Evolutionary conservation across 2,329 filamentous ascomycete genomes (phyloP).

Genomic region (Parafenestella ontariensis): DNA sequence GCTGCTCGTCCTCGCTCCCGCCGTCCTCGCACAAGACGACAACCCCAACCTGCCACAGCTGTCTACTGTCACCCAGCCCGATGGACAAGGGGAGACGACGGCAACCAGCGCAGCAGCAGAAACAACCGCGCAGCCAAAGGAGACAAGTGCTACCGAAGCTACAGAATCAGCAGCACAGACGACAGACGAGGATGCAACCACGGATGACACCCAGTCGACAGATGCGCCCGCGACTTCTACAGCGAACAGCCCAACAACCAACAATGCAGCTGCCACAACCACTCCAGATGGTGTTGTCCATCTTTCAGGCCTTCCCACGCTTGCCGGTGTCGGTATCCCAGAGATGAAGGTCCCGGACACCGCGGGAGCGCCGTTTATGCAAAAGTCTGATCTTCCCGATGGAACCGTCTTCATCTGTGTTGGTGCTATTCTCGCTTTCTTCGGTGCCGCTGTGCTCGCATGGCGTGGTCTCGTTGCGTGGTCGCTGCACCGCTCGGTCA

Average conservation of each 20-base stretch:
- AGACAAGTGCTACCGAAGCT: no score
- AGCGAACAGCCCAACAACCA: conserved; percentile 14
- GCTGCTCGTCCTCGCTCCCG: conserved; percentile 39
- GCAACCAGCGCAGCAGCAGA: conserved; percentile 22
- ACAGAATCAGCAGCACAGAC: no score
- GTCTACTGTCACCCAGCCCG: conserved; percentile 30
- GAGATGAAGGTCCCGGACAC: conserved; percentile 82
- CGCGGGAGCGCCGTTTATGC: conserved; percentile 87
- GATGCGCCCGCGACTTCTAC: conserved; percentile 19
- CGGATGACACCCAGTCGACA: neutral
- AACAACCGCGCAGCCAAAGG: conserved; percentile 4
- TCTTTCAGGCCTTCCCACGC: conserved; percentile 58
- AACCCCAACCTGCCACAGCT: conserved; percentile 34
- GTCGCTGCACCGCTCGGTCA: conserved; percentile 89
- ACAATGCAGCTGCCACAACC: conserved; percentile 14
- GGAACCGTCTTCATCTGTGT: conserved; percentile 97
- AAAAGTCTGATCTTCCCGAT: conserved; percentile 81
- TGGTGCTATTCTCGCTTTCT: conserved; percentile 83
- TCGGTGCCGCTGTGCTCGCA: conserved; percentile 79
- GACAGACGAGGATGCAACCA: neutral
- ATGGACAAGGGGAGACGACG: conserved; percentile 24
- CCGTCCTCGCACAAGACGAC: conserved; percentile 40
- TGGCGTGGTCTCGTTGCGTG: conserved; percentile 91
- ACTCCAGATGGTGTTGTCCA: conserved; percentile 30
- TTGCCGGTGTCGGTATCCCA: conserved; percentile 67